phyloP scores from a whole-genome alignment of 2,329 filamentous ascomycete species.

The Teratosphaeria destructans region DNA sequence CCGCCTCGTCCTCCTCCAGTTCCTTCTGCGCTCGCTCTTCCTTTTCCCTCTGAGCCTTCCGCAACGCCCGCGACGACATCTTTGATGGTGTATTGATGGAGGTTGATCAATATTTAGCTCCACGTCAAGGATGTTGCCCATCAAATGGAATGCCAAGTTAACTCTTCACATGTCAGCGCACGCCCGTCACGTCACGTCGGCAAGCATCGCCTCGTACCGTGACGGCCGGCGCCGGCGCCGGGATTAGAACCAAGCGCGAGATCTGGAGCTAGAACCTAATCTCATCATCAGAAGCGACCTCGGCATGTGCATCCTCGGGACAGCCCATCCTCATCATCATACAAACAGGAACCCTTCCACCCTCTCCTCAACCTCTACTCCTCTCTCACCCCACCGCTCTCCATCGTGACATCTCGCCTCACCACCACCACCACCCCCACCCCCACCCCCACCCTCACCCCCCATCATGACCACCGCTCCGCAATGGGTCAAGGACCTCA shows the following conservation, averaged over 20 bases:
- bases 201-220: not conserved
- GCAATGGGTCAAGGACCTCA: constrained; percentile 57
- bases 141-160: not conserved
- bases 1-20: constrained; percentile 26
- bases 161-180: not conserved
- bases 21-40: constrained; percentile 40
- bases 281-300: not conserved
- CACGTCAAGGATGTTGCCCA: not conserved
- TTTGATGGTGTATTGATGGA: not conserved
- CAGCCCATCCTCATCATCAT: not conserved
- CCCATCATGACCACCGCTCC: constrained; percentile 30
- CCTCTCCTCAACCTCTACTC: not conserved
- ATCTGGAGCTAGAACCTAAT: too few relatives aligned
- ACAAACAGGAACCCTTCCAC: not conserved
- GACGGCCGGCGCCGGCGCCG: too few relatives aligned
- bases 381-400: not conserved
- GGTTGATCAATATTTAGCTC: not conserved
- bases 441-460: not conserved
- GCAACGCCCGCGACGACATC: constrained; percentile 53
- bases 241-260: too few relatives aligned
- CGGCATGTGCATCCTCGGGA: not conserved
- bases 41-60: constrained; percentile 52
- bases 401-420: not conserved
- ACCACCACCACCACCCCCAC: not conserved
- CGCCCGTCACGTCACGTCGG: not conserved